A percentile compares a stretch with the other conserved stretches of the same genome.
phyloP scores from a whole-genome alignment of 2,329 filamentous ascomycete species.

The Fusarium incarnatum region DNA sequence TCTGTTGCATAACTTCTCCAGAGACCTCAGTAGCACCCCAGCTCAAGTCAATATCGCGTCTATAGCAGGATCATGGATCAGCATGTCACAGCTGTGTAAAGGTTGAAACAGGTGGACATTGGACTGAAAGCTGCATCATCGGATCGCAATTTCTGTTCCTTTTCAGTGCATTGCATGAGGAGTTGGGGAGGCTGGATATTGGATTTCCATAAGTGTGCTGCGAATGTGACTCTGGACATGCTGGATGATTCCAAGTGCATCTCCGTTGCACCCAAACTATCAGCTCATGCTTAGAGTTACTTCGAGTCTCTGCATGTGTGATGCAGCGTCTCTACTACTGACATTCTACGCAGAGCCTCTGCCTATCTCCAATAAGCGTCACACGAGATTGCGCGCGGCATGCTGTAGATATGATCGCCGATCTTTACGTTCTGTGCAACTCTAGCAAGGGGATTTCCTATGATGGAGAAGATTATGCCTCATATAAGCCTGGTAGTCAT shows the following conservation, averaged over 20 bases:
- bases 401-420: slow-evolving; percentile 74
- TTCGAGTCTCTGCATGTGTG: slow-evolving; percentile 66
- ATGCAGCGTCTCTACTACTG: slow-evolving; percentile 69
- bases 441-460: slow-evolving; percentile 53
- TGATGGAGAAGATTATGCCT: background rate
- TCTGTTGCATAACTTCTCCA: background rate
- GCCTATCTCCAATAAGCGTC: slow-evolving; percentile 72
- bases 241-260: background rate
- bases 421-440: slow-evolving; percentile 74
- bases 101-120: too few species aligned
- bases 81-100: background rate
- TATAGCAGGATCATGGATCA: background rate
- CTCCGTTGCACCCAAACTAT: slow-evolving; percentile 4
- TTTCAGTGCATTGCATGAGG: background rate
- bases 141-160: background rate
- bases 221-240: background rate
- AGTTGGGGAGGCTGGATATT: background rate
- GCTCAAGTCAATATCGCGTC: background rate
- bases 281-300: slow-evolving; percentile 64
- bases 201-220: background rate
- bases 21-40: background rate
- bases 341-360: slow-evolving; percentile 63
- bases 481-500: background rate
- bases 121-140: background rate
- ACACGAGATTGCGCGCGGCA: slow-evolving; percentile 74